Percentiles rank a stretch among this genome's conserved stretches.
Evolutionary conservation across 805 yeast species (phyloP).

Genomic region (Saccharomycopsis sp.): DNA sequence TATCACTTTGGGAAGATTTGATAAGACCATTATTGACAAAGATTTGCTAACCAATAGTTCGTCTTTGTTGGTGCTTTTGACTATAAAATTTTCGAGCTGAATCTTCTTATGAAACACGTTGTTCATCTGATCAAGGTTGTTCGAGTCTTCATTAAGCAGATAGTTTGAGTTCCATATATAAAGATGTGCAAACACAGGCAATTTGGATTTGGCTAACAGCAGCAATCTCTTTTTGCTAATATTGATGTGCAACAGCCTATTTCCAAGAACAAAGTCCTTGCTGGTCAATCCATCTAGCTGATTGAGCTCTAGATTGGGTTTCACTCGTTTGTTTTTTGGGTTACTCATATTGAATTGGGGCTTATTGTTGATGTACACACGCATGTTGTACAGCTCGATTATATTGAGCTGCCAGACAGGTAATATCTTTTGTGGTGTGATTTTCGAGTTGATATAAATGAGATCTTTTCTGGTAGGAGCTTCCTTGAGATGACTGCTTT

Average conservation of each 20-base stretch:
- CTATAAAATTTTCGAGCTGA: not conserved
- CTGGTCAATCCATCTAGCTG: not conserved
- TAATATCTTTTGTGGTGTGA: slow-evolving; percentile 11
- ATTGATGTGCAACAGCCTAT: not conserved
- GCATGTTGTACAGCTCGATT: slow-evolving; percentile 2
- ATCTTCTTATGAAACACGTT: slow-evolving; percentile 9
- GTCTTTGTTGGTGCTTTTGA: not conserved
- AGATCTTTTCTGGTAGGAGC: slow-evolving; percentile 15
- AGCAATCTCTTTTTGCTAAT: slow-evolving; percentile 2
- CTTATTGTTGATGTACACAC: slow-evolving; percentile 2
- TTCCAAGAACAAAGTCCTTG: not conserved
- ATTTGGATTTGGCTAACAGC: not conserved
- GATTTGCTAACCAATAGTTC: not conserved
- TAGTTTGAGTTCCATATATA: not conserved
- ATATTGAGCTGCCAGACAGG: slow-evolving; percentile 12
- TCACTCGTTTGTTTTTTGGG: not conserved
- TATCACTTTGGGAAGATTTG: not conserved
- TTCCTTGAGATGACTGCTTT: not conserved
- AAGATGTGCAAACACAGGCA: slow-evolving; percentile 4
- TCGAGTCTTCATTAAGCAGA: not conserved
- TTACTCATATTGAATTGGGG: slow-evolving; percentile 9
- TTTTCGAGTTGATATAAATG: slow-evolving; percentile 13
- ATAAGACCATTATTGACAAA: slow-evolving; percentile 5
- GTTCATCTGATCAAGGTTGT: not conserved
- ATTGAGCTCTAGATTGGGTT: not conserved